These are phyloP conservation scores for Eucalyptus tenuipes DNA, from an alignment of 345 rosid genomes.

Conservation along the genomic window DNA sequence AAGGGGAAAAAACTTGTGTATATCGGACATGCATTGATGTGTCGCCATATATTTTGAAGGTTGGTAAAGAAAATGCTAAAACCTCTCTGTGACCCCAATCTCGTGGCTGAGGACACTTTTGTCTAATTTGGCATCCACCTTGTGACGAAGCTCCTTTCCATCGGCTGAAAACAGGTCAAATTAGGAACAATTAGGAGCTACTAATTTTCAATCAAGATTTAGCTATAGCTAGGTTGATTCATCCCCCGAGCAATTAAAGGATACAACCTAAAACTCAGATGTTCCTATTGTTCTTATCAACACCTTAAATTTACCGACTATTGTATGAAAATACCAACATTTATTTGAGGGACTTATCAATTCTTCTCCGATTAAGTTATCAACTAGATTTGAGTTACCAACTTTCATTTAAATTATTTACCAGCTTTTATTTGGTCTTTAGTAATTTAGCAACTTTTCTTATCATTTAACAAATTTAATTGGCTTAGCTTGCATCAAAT, in stretches of 20 bases:
- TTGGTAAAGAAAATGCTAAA: neutral
- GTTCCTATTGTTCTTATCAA: neutral
- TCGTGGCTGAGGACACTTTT: constrained; percentile 15
- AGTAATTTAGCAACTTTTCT: no score
- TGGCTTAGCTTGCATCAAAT: neutral
- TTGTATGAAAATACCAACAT: neutral
- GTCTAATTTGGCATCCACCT: neutral
- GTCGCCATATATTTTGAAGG: neutral
- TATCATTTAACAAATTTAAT: no score
- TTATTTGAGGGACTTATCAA: neutral
- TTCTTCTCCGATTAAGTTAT: neutral
- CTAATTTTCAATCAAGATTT: neutral
- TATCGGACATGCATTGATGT: neutral
- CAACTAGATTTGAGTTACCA: no score
- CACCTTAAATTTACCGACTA: neutral
- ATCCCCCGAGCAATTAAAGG: neutral
- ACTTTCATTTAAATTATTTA: no score
- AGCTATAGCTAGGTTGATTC: neutral
- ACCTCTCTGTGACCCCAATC: constrained; percentile 14
- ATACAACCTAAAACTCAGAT: neutral
- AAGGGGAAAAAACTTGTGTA: neutral
- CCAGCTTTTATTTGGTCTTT: fast-evolving
- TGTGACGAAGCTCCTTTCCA: neutral
- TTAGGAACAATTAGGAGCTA: neutral
- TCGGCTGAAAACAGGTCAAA: neutral